Conservation (phyloP, 2,329 filamentous ascomycete species). For the Whalleya microplaca region DNA sequence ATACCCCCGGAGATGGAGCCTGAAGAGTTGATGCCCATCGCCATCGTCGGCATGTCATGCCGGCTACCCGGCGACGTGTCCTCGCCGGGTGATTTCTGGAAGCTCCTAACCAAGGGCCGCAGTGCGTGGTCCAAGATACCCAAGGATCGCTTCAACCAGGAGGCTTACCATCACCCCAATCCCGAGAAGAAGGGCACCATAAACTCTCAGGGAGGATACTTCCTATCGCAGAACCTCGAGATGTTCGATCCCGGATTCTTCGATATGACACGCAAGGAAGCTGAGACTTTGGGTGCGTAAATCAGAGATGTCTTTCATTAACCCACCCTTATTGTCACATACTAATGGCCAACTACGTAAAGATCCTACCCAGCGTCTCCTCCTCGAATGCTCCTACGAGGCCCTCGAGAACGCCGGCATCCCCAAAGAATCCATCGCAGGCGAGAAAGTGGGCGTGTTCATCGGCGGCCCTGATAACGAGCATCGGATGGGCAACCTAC, state of each 20-base stretch:
- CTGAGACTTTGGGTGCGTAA: constrained; percentile 44
- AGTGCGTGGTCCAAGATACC: constrained; percentile 70
- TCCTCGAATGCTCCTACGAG: constrained; percentile 76
- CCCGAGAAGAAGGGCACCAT: constrained; percentile 71
- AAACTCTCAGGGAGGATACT: constrained; percentile 72
- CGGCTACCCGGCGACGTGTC: constrained; percentile 63
- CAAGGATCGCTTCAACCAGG: constrained; percentile 67
- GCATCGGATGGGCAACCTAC: constrained; percentile 25
- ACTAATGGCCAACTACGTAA: constrained; percentile 51
- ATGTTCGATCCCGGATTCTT: constrained; percentile 80
- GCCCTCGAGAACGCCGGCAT: constrained; percentile 76
- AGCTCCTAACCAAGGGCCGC: constrained; percentile 66
- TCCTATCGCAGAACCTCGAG: constrained; percentile 65
- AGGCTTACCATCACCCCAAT: constrained; percentile 68
- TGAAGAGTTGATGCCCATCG: constrained; percentile 46
- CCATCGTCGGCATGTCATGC: constrained; percentile 70
- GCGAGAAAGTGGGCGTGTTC: constrained; percentile 24
- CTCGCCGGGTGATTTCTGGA: constrained; percentile 66
- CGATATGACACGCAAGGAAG: constrained; percentile 81
- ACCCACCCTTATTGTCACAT: neutral
- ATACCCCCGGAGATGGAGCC: constrained; percentile 17
- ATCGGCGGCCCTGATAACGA: constrained; percentile 27
- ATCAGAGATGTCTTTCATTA: neutral
- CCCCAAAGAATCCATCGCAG: constrained; percentile 37
- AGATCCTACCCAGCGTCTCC: constrained; percentile 76